These are phyloP conservation scores for Lyophyllum semitale DNA, from an alignment of 768 basidiomycete species.

Conservation along the genomic window DNA sequence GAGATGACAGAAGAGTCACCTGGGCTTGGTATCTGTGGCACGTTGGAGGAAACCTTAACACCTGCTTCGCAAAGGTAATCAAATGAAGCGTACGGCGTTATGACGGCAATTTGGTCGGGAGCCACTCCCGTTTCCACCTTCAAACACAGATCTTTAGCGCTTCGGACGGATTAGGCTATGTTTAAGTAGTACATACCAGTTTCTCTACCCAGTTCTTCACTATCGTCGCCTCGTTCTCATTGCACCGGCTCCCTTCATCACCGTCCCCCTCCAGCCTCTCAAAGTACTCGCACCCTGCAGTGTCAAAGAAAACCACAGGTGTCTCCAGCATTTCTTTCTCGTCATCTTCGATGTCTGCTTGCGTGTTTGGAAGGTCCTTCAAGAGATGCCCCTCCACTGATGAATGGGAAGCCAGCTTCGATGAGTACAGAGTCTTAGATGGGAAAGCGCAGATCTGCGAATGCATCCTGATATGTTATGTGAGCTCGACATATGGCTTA, in stretches of 20 bases:
- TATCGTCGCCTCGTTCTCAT: constrained; percentile 92
- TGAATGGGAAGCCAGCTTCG: constrained; percentile 65
- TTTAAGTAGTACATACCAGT: constrained; percentile 47
- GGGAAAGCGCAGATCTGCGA: constrained; percentile 83
- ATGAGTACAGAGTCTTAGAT: constrained; percentile 77
- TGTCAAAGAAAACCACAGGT: constrained; percentile 93
- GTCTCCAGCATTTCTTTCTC: constrained; percentile 70
- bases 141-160: background rate
- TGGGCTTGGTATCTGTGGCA: constrained; percentile 89
- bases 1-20: constrained; percentile 78
- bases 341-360: constrained; percentile 60
- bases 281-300: constrained; percentile 90
- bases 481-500: background rate
- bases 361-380: constrained; percentile 62
- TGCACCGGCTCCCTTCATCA: constrained; percentile 90
- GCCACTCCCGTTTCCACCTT: constrained; percentile 64
- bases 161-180: no score
- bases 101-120: constrained; percentile 78
- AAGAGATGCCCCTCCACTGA: constrained; percentile 77
- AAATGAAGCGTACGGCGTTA: constrained; percentile 68
- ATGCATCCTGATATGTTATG: constrained; percentile 69
- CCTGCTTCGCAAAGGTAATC: background rate
- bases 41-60: background rate
- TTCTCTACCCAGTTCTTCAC: constrained; percentile 82
- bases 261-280: constrained; percentile 76